These are phyloP conservation scores for Wickerhamomyces hampshirensis DNA, from an alignment of 805 yeast species.

Conservation along the genomic window DNA sequence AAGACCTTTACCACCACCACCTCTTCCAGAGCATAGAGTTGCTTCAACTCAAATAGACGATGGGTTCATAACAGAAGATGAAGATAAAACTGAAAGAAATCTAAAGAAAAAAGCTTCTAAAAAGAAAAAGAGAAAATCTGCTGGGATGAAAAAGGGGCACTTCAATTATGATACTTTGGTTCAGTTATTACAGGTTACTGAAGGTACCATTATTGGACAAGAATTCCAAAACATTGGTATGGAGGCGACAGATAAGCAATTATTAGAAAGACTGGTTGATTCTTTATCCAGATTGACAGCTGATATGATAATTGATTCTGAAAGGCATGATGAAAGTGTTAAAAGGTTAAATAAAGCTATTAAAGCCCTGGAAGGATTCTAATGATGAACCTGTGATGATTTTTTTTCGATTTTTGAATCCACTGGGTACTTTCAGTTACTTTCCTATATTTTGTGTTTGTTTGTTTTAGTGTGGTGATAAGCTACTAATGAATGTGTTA, in stretches of 20 bases:
- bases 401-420: neutral
- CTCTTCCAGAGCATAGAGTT: conserved; percentile 21
- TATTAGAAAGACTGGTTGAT: conserved; percentile 82
- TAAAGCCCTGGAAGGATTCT: conserved; percentile 80
- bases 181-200: conserved; percentile 33
- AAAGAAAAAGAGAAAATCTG: conserved; percentile 7
- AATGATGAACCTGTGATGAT: conserved; percentile 3
- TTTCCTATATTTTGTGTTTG: neutral
- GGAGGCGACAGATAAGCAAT: conserved; percentile 69
- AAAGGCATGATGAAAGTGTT: conserved; percentile 75
- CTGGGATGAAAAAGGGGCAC: conserved; percentile 16
- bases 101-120: conserved; percentile 6
- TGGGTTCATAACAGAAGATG: conserved; percentile 25
- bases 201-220: conserved; percentile 39
- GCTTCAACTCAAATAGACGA: conserved; percentile 16
- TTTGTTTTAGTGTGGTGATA: neutral
- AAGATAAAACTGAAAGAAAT: conserved; percentile 5
- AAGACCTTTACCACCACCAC: conserved; percentile 27
- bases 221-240: conserved; percentile 72
- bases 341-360: conserved; percentile 77
- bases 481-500: neutral
- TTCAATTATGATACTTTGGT: conserved; percentile 30
- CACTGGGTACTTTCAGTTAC: neutral
- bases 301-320: conserved; percentile 84
- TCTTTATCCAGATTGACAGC: conserved; percentile 81